phyloP scores from a whole-genome alignment of 805 yeast species.

The Torulaspora franciscae region DNA sequence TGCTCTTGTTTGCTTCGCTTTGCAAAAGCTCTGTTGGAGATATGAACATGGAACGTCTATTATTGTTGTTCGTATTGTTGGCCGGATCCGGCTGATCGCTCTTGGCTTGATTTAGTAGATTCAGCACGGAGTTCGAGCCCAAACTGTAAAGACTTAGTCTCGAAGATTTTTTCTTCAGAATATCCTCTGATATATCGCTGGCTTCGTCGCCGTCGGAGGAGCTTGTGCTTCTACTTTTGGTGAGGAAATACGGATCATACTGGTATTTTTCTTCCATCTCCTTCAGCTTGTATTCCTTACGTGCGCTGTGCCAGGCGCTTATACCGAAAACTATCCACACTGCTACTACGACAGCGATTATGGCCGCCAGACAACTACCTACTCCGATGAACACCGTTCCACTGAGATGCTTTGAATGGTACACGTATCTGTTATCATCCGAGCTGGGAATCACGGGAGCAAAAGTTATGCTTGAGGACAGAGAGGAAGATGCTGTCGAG shows the following conservation, averaged over 20 bases:
- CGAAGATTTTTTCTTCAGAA: slow-evolving; percentile 20
- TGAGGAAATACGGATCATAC: slow-evolving; percentile 19
- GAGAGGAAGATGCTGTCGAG: slow-evolving; percentile 7
- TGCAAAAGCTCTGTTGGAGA: slow-evolving; percentile 47
- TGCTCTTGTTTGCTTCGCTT: slow-evolving; percentile 14
- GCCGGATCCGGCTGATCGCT: background rate
- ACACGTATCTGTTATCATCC: slow-evolving; percentile 51
- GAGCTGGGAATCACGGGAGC: slow-evolving; percentile 24
- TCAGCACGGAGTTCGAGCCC: slow-evolving; percentile 32
- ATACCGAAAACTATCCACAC: slow-evolving; percentile 25
- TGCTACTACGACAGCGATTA: slow-evolving; percentile 33
- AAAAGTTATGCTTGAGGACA: slow-evolving; percentile 16
- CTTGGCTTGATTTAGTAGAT: slow-evolving; percentile 22
- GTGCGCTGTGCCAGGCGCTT: slow-evolving; percentile 29
- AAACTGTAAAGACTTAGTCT: slow-evolving; percentile 32
- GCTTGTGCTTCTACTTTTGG: slow-evolving; percentile 13
- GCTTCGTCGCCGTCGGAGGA: slow-evolving; percentile 21
- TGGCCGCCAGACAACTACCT: slow-evolving; percentile 60
- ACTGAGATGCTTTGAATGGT: slow-evolving; percentile 44
- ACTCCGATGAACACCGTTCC: slow-evolving; percentile 79
- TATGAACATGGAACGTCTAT: slow-evolving; percentile 45
- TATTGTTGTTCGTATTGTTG: slow-evolving; percentile 8
- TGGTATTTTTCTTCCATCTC: slow-evolving; percentile 18
- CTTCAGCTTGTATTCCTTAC: slow-evolving; percentile 26
- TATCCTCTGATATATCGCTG: slow-evolving; percentile 26